Evolutionary conservation across 345 rosid genomes (phyloP), one percentile per base, ranked within the genome.

Genomic region (Salix suchowensis): DNA sequence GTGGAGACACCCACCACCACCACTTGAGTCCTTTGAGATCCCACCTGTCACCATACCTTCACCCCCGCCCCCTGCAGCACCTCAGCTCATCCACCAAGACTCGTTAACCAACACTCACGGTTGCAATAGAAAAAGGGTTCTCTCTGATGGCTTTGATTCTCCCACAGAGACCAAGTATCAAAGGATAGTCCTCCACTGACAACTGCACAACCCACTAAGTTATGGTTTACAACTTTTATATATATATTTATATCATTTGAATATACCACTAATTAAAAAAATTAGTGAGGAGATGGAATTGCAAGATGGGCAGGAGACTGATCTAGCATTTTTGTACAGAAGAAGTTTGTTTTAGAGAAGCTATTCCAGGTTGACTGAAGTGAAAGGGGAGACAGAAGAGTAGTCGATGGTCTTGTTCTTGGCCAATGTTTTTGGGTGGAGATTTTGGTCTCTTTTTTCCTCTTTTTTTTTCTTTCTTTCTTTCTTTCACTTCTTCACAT

Each of bases 1-100:
- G 78, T 96, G 99, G 99, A 90, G 88, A 44, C 91, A 93, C 84
- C 99, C 99, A 4, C 99, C 99, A 1, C 99, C 99, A 55, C 96
- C 96, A 34, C 92, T 96, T 0, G 91, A 92, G 55, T 86, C 94
- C 74, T 93, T 94, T 67, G 94, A 91, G 88, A 96, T 96, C 88
- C 99, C 99, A 62, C 97, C 94, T 1, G 98, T 91, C 24, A 87
- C 89, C 55, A 87, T 96, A 68, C 89, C 90, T 48, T 81, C 92
- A 64, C 79, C 83, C 10, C 86, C 90, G 2, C 84, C 81, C 5
- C 84, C 82, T 11, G 44, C 44, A 5, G 71, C 74, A 8, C 78
- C 82, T 12, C 82, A 85, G 66, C 76, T 80, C 61, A 85, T 83
- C 84, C 86, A 74, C 76, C 92, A 87, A 39, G 90, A 85, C 80